Base-by-base conservation (phyloP, 345 rosid species). In the Pugionium cornutum region DNA sequence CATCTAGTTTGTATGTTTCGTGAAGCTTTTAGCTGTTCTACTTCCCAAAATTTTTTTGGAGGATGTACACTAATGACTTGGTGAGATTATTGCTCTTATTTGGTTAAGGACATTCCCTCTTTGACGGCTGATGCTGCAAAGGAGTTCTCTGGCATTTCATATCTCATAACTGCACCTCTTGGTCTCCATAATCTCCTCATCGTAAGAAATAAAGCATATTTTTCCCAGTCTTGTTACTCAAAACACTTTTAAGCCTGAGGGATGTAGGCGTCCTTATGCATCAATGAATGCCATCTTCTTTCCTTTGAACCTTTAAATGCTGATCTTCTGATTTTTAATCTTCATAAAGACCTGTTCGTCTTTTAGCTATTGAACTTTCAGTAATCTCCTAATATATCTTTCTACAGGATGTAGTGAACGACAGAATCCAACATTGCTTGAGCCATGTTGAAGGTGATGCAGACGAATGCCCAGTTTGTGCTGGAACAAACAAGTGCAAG, bases 41-140 rank as follows among this genome's bases (percentile, higher is more conserved):
- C 27, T 32, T 11, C 42, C 35, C 41, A 28, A 40, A 18, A 35
- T 61, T 32, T n/a, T n/a, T n/a, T 53, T 43, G 18, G 42, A 59
- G 39, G 32, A 30, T 33, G 3, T 62, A 10, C 70, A 51, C 18
- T 52, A 60, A 3, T 29, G 10, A 25, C 9, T n/a, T 30, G 29
- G 6, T 36, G 45, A 7, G 49, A 28, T 39, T 35, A 52, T 53
- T 46, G 64, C 52, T 43, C 30, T 58, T 53, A 43, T 40, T 62
- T 49, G 43, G 27, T 49, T 5, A 56, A 92, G 97, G 96, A 92
- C 64, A 88, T 89, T 68, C 97, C 97, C 53, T 78, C 83, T 42
- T 77, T 92, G 62, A 81, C 90, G 32, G 92, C 89, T 77, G 95
- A 89, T 83, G 97, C 98, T 76, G 98, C 97, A 60, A 83, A 81